phyloP scores from a whole-genome alignment of 2,329 filamentous ascomycete genomes.

The Penicillium corylophilum region DNA sequence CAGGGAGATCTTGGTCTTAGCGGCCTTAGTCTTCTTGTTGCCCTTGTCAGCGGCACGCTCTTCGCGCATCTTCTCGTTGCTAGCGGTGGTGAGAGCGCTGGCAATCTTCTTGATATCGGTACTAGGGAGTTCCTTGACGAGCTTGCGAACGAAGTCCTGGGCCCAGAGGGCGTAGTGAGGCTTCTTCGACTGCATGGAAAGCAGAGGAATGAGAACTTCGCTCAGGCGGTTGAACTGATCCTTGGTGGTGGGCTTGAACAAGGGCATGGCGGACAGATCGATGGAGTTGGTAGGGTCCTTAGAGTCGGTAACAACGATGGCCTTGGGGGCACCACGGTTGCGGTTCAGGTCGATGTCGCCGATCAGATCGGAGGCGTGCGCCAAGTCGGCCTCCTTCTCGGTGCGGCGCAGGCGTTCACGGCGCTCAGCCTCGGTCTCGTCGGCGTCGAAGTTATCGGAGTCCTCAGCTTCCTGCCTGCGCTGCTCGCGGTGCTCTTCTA shows the following conservation, averaged over 20 bases:
- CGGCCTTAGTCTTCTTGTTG: constrained; percentile 94
- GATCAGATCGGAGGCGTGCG: constrained; percentile 89
- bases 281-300: constrained; percentile 75
- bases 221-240: constrained; percentile 78
- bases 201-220: constrained; percentile 73
- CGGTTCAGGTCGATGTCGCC: constrained; percentile 70
- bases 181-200: constrained; percentile 76
- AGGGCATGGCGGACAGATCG: constrained; percentile 73
- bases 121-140: constrained; percentile 82
- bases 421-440: constrained; percentile 69
- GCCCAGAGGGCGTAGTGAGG: constrained; percentile 86
- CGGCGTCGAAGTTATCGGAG: constrained; percentile 59
- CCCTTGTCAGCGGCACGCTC: constrained; percentile 93
- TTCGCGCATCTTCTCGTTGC: constrained; percentile 98
- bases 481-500: constrained; percentile 73
- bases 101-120: constrained; percentile 97
- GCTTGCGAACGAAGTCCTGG: constrained; percentile 84
- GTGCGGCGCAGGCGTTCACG: constrained; percentile 72
- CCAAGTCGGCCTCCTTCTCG: constrained; percentile 85
- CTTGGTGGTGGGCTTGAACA: constrained; percentile 91
- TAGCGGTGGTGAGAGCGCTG: constrained; percentile 79
- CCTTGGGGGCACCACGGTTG: constrained; percentile 62
- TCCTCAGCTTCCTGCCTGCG: constrained; percentile 59
- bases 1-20: constrained; percentile 88
- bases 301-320: constrained; percentile 64